Evolutionary conservation across 2,329 filamentous ascomycete genomes (phyloP).

Genomic region (Ophiostoma australiae): DNA sequence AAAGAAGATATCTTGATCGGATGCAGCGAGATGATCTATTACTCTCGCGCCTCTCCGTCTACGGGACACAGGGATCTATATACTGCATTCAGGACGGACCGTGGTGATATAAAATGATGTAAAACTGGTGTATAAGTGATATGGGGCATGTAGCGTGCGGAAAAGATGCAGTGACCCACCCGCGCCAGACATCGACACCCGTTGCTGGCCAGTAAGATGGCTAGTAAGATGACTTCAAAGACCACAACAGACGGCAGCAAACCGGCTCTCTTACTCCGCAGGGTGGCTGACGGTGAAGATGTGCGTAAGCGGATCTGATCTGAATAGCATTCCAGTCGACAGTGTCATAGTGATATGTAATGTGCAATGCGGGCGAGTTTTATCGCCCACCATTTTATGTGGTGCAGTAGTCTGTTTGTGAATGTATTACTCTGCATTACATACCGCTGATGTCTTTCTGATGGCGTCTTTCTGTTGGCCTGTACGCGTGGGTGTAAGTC

Average conservation of each 20-base stretch:
- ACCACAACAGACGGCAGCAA: background rate
- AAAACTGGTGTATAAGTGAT: background rate
- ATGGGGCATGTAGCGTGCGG: background rate
- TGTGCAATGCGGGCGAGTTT: slow-evolving; percentile 7
- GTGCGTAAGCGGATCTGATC: background rate
- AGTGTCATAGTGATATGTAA: background rate
- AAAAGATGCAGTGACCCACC: background rate
- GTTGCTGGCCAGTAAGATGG: background rate
- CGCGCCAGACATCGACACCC: background rate
- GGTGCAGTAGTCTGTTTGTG: background rate
- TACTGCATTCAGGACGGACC: background rate
- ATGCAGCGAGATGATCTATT: background rate
- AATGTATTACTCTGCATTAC: background rate
- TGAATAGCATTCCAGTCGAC: background rate
- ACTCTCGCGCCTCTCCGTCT: background rate
- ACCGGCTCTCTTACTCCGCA: background rate
- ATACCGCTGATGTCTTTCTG: background rate
- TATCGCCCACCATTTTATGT: background rate
- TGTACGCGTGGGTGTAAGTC: background rate
- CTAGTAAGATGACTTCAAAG: background rate
- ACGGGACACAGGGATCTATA: background rate
- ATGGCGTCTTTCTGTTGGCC: background rate
- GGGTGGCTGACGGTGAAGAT: background rate
- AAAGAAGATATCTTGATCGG: background rate
- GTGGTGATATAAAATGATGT: background rate